Evolutionary conservation across 2,329 filamentous ascomycete species (phyloP).

Genomic region (Fonsecaea erecta): DNA sequence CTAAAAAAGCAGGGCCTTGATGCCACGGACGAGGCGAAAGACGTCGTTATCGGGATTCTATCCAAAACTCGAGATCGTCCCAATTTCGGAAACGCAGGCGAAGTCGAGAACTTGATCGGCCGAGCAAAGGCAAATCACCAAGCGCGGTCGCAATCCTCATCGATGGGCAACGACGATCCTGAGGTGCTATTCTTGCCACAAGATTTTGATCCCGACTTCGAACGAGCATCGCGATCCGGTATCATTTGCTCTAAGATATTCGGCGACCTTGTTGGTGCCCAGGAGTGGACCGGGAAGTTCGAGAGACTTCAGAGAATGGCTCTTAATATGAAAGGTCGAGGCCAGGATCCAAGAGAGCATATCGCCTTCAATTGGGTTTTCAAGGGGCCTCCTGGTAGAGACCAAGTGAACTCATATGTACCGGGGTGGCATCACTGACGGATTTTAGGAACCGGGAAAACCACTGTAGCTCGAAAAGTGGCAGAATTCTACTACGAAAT

Average conservation of each 20-base stretch:
- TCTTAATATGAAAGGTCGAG: slow-evolving; percentile 56
- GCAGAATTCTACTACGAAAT: slow-evolving; percentile 74
- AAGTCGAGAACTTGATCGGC: slow-evolving; percentile 71
- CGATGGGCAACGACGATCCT: slow-evolving; percentile 37
- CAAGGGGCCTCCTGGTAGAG: slow-evolving; percentile 64
- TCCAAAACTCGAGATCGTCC: slow-evolving; percentile 64
- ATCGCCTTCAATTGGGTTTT: slow-evolving; percentile 73
- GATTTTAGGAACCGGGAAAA: slow-evolving; percentile 65
- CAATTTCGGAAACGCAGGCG: slow-evolving; percentile 74
- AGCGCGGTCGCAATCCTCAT: slow-evolving; percentile 44
- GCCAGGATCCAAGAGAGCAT: slow-evolving; percentile 60
- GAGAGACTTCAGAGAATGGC: slow-evolving; percentile 60
- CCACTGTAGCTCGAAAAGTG: slow-evolving; percentile 72
- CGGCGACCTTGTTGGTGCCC: slow-evolving; percentile 62
- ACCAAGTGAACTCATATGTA: slow-evolving; percentile 13
- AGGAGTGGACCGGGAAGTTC: slow-evolving; percentile 59
- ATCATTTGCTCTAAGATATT: slow-evolving; percentile 62
- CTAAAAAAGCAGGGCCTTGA: slow-evolving; percentile 60
- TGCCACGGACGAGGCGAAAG: slow-evolving; percentile 58
- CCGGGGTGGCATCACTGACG: slow-evolving; percentile 8
- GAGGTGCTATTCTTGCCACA: slow-evolving; percentile 46
- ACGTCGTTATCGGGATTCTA: slow-evolving; percentile 65
- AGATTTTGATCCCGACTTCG: slow-evolving; percentile 54
- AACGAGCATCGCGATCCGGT: slow-evolving; percentile 55
- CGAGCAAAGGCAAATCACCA: slow-evolving; percentile 61